Evolutionary conservation across 805 yeast genomes (phyloP).

Genomic region (Metschnikowia henanensis): DNA sequence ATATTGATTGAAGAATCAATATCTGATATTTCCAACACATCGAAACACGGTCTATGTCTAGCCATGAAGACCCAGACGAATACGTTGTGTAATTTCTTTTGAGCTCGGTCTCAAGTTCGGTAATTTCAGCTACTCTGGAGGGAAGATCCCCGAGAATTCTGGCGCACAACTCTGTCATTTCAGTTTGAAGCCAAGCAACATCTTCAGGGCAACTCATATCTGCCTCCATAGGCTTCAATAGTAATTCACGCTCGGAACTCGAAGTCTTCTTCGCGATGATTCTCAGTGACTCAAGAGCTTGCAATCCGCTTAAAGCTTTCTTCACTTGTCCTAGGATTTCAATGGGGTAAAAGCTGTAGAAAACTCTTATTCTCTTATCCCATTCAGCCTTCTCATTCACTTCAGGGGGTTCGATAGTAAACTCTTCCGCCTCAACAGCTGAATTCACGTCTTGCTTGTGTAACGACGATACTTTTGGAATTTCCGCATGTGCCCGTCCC

Average conservation of each 20-base stretch:
- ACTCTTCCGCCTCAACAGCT: constrained; percentile 2
- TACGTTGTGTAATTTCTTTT: too few relatives aligned
- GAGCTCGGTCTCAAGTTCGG: too few relatives aligned
- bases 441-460: constrained; percentile 1
- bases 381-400: constrained; percentile 6
- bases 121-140: too few relatives aligned
- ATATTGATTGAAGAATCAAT: not conserved
- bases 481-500: constrained; percentile 5
- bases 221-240: constrained; percentile 3
- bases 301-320: not conserved
- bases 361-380: constrained; percentile 3
- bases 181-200: too few relatives aligned
- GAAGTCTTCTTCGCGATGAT: constrained; percentile 1
- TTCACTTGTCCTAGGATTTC: not conserved
- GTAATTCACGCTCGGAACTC: not conserved
- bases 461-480: constrained; percentile 1
- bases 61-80: too few relatives aligned
- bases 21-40: too few relatives aligned
- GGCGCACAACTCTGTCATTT: too few relatives aligned
- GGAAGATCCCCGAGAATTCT: too few relatives aligned
- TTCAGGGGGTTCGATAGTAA: not conserved
- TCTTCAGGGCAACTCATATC: too few relatives aligned
- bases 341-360: not conserved
- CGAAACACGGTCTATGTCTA: too few relatives aligned
- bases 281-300: constrained; percentile 5